phyloP scores from a whole-genome alignment of 495 filamentous ascomycete species.

The Apodospora peruviana region DNA sequence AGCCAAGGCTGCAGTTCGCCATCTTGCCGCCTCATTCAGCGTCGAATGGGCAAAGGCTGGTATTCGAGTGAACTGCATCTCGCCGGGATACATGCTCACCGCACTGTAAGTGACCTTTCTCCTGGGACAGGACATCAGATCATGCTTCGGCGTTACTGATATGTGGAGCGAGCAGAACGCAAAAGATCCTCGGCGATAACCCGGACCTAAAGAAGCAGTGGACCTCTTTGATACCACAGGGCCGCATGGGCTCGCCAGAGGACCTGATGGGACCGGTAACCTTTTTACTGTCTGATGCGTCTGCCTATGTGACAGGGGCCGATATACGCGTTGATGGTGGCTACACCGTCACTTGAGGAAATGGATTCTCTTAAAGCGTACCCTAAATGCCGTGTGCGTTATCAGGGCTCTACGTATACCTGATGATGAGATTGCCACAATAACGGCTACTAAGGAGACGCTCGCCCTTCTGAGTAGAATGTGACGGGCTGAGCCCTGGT shows the following conservation, averaged over 20 bases:
- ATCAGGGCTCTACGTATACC: too few relatives aligned
- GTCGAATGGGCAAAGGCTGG: slow-evolving; percentile 84
- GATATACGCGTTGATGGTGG: slow-evolving; percentile 89
- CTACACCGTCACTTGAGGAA: slow-evolving; percentile 64
- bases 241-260: slow-evolving; percentile 86
- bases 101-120: slow-evolving; percentile 58
- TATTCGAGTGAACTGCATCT: slow-evolving; percentile 89
- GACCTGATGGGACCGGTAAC: slow-evolving; percentile 92
- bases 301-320: slow-evolving; percentile 80
- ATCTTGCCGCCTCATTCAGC: slow-evolving; percentile 71
- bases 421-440: too few relatives aligned
- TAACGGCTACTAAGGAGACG: too few relatives aligned
- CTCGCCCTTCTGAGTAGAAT: too few relatives aligned
- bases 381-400: too few relatives aligned
- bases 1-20: slow-evolving; percentile 81
- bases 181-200: slow-evolving; percentile 91
- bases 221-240: slow-evolving; percentile 85
- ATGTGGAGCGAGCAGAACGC: slow-evolving; percentile 53
- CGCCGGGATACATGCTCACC: slow-evolving; percentile 91
- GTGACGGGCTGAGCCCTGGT: too few relatives aligned
- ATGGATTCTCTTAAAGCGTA: too few relatives aligned
- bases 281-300: slow-evolving; percentile 83
- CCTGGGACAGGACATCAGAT: not conserved
- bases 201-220: slow-evolving; percentile 81
- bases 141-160: not conserved